Base-by-base conservation (phyloP, 345 rosid genomes). In the Eucalyptus urophylla region DNA sequence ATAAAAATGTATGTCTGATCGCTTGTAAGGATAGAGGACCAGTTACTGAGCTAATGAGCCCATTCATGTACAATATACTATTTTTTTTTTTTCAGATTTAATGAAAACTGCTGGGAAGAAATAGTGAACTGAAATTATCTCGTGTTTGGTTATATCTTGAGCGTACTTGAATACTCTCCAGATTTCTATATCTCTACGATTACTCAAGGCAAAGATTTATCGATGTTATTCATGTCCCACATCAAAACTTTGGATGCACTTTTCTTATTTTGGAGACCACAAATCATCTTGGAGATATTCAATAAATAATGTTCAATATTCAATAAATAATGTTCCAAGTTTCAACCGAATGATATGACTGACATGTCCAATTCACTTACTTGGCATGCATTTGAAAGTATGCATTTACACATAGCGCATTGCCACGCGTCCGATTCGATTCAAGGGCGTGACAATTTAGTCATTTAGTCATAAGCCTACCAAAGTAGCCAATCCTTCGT, bases 221-320 rank as follows among this genome's bases (percentile, higher is more conserved):
- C 4, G 9, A 11, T 1, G 43, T 40, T 40, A 21, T 37, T 40
- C 12, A 8, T 0, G 2, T 12, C 4, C 15, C 5, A 37, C 0
- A 1, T 76, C 47, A 1, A 37, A 37, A 11, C 83, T 40, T 76
- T 6, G 27, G 1, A 76, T 40, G 47, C 83, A 76, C 83, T 40
- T 40, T 76, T 37, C 45, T 5, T 37, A 37, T 10, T 37, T 76
- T 37, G 14, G 14, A 37, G 14, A 22, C 83, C 1, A 10, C 3
- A 11, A 5, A 19, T 72, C 15, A 21, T 19, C 25, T 33, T 33
- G 6, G 44, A 72, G 44, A 72, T 0, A 22, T 72, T 19, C 45
- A 0, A 19, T 19, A 33, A 33, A 17, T 33, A 6, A 19, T 11
- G 15, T 33, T 37, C 21, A n/a, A n/a, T n/a, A 22, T 72, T 19